Conservation (phyloP, 2,329 filamentous ascomycete genomes). For the Huntiella savannae region DNA sequence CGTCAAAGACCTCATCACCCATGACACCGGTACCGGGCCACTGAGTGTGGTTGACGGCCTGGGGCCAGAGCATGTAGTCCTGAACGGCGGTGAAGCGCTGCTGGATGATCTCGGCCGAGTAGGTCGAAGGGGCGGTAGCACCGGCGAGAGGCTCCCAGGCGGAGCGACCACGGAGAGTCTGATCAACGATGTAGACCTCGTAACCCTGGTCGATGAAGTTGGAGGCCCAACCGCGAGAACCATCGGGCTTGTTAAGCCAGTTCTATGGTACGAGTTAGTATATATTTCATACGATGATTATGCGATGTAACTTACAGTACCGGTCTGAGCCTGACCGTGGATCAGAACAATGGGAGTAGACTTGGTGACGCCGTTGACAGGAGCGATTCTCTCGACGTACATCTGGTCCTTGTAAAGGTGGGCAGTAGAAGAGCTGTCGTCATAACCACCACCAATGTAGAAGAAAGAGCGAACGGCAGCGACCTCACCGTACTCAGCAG, state of each 20-base stretch:
- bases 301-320: conserved; percentile 17
- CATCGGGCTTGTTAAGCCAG: conserved; percentile 28
- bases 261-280: conserved; percentile 17
- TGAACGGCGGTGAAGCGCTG: conserved; percentile 21
- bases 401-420: conserved; percentile 22
- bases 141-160: conserved; percentile 20
- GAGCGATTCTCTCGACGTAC: conserved; percentile 31
- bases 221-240: conserved; percentile 27
- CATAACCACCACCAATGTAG: conserved; percentile 22
- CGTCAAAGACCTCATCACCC: conserved; percentile 23
- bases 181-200: conserved; percentile 28
- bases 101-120: conserved; percentile 20
- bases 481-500: conserved; percentile 12
- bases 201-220: conserved; percentile 27
- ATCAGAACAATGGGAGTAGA: conserved; percentile 23
- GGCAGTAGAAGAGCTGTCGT: conserved; percentile 15
- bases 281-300: not conserved
- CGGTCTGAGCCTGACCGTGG: conserved; percentile 24
- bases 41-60: conserved; percentile 23
- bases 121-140: conserved; percentile 13
- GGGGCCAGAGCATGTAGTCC: conserved; percentile 20
- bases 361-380: conserved; percentile 15
- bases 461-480: conserved; percentile 17
- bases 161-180: conserved; percentile 26
- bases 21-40: conserved; percentile 23